Percentiles rank a stretch among this genome's conserved stretches.
Conservation (phyloP, 2,329 filamentous ascomycete genomes). For the Xylaria hypoxylon region DNA sequence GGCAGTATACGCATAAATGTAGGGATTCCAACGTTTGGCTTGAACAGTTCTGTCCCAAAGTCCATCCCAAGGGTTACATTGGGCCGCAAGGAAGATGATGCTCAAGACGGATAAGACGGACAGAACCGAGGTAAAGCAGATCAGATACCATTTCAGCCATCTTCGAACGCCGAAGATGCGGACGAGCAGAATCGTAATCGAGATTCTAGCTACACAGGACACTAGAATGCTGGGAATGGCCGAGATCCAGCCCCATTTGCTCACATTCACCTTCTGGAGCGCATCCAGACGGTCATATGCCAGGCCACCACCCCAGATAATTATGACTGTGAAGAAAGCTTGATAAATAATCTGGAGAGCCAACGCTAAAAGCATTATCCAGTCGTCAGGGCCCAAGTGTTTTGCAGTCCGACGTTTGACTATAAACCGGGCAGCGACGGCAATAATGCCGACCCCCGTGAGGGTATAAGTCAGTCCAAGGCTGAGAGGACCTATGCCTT, state of each 20-base stretch:
- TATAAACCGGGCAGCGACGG: not conserved
- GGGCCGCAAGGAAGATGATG: slow-evolving; percentile 1
- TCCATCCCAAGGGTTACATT: not conserved
- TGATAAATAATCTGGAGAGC: slow-evolving; percentile 13
- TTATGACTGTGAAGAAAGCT: not conserved
- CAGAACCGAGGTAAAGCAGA: slow-evolving; percentile 4
- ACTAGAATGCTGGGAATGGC: not conserved
- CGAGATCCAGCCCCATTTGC: slow-evolving; percentile 10
- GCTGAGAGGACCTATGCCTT: not conserved
- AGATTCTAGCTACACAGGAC: slow-evolving; percentile 25
- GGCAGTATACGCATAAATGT: slow-evolving; percentile 8
- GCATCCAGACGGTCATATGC: not conserved
- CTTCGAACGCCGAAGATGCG: slow-evolving; percentile 25
- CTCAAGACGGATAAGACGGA: not conserved
- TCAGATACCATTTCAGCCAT: slow-evolving; percentile 28
- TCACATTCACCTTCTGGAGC: not conserved
- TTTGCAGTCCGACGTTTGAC: not conserved
- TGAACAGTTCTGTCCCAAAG: not conserved
- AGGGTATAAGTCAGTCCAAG: slow-evolving; percentile 2
- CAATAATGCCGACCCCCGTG: not conserved
- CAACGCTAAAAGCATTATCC: slow-evolving; percentile 22
- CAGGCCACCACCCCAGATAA: not conserved
- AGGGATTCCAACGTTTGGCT: not conserved
- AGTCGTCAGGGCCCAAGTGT: slow-evolving; percentile 8
- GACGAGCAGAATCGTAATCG: slow-evolving; percentile 29